Conservation (phyloP, 306 rosid species). For the Ormosia emarginata region DNA sequence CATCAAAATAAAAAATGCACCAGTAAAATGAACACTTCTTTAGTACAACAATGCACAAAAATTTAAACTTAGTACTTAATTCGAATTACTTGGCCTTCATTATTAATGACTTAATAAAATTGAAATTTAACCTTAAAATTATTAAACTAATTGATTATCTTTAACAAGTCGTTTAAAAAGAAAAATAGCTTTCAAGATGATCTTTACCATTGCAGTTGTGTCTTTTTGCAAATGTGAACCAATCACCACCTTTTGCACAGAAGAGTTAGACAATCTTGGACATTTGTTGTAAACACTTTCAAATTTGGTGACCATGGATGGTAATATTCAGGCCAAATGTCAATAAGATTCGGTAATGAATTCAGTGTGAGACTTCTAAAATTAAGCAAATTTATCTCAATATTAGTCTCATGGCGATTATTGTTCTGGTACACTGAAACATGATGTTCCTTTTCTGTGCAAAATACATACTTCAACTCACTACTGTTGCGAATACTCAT, state of each 20-base stretch:
- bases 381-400: background rate
- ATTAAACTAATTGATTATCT: too few relatives aligned
- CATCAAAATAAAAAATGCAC: too few relatives aligned
- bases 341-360: background rate
- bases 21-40: too few relatives aligned
- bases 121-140: too few relatives aligned
- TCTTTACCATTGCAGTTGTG: too few relatives aligned
- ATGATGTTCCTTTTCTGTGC: background rate
- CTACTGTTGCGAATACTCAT: background rate
- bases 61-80: too few relatives aligned
- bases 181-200: too few relatives aligned
- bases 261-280: background rate
- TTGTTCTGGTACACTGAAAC: background rate
- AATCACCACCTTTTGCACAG: background rate
- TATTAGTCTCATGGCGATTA: background rate
- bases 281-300: background rate
- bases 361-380: background rate
- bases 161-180: too few relatives aligned
- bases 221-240: too few relatives aligned
- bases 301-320: background rate
- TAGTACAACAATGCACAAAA: too few relatives aligned
- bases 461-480: constrained; percentile 19
- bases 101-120: too few relatives aligned
- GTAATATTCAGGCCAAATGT: background rate
- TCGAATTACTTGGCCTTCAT: too few relatives aligned